phyloP scores from a whole-genome alignment of 1,284 basidiomycete genomes.

The Ganoderma leucocontextum region DNA sequence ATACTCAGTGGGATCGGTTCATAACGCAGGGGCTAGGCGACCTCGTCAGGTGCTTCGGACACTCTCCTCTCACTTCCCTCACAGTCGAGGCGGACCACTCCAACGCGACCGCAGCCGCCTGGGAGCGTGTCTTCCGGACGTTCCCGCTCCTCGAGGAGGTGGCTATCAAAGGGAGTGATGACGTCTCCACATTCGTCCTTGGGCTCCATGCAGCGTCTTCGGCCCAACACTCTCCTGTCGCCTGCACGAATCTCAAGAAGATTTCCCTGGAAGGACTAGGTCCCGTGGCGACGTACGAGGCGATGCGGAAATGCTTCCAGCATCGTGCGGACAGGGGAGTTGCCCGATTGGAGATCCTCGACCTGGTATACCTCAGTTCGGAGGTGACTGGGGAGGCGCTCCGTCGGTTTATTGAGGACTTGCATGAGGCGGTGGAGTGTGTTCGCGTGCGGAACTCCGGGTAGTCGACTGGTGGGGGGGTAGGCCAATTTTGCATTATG shows the following conservation, averaged over 20 bases:
- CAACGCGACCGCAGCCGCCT: background rate
- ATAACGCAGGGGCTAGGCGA: background rate
- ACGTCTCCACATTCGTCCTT: background rate
- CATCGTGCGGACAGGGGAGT: background rate
- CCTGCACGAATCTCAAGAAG: background rate
- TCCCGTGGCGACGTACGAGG: background rate
- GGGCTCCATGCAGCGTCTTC: background rate
- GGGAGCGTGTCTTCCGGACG: background rate
- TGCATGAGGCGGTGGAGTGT: background rate
- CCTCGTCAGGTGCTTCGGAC: background rate
- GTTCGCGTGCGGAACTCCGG: too few species aligned
- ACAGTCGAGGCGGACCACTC: background rate
- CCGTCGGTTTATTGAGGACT: background rate
- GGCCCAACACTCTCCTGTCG: background rate
- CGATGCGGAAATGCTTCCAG: background rate
- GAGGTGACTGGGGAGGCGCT: background rate
- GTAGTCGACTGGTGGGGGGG: too few species aligned
- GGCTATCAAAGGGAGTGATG: background rate
- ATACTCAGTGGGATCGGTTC: background rate
- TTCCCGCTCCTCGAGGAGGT: slow-evolving; percentile 8
- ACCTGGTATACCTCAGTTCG: background rate
- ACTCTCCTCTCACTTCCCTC: background rate
- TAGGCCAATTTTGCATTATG: too few species aligned
- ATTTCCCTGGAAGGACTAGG: background rate
- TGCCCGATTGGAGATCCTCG: background rate